Percentiles rank a stretch among this genome's conserved stretches.
These are phyloP conservation scores for Dalbergia oliveri DNA, from an alignment of 306 rosid genomes.

Conservation along the genomic window DNA sequence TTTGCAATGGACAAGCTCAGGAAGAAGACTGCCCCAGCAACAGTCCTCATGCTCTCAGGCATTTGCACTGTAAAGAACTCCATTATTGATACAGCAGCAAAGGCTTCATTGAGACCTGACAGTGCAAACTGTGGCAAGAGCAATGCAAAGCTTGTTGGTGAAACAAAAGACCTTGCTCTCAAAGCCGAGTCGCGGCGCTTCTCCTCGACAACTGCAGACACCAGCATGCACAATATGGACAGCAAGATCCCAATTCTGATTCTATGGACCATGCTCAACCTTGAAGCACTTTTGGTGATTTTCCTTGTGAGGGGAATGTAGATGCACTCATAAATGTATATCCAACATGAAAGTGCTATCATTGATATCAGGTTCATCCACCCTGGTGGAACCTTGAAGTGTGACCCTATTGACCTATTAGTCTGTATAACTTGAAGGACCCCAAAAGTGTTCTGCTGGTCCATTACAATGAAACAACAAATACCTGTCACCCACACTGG, in stretches of 20 bases:
- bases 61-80: constrained; percentile 71
- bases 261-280: constrained; percentile 60
- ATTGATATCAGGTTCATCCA: constrained; percentile 70
- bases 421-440: constrained; percentile 76
- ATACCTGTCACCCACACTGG: constrained; percentile 81
- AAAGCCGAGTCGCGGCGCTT: constrained; percentile 63
- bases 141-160: constrained; percentile 58
- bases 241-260: constrained; percentile 69
- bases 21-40: constrained; percentile 81
- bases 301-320: constrained; percentile 52
- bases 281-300: constrained; percentile 35
- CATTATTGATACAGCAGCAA: constrained; percentile 73
- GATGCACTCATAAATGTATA: constrained; percentile 64
- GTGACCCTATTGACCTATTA: constrained; percentile 61
- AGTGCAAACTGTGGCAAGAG: constrained; percentile 71
- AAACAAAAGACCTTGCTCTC: constrained; percentile 43
- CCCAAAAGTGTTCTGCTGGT: constrained; percentile 76
- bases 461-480: constrained; percentile 64
- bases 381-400: constrained; percentile 77
- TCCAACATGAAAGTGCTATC: constrained; percentile 85
- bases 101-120: constrained; percentile 75
- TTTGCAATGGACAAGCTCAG: constrained; percentile 70
- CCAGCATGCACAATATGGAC: constrained; percentile 73
- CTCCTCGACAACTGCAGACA: constrained; percentile 68
- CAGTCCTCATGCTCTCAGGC: constrained; percentile 84